Percentiles rank a stretch among this genome's conserved stretches.
phyloP scores from a whole-genome alignment of 23 red algal species.

The Gracilaria caudata region DNA sequence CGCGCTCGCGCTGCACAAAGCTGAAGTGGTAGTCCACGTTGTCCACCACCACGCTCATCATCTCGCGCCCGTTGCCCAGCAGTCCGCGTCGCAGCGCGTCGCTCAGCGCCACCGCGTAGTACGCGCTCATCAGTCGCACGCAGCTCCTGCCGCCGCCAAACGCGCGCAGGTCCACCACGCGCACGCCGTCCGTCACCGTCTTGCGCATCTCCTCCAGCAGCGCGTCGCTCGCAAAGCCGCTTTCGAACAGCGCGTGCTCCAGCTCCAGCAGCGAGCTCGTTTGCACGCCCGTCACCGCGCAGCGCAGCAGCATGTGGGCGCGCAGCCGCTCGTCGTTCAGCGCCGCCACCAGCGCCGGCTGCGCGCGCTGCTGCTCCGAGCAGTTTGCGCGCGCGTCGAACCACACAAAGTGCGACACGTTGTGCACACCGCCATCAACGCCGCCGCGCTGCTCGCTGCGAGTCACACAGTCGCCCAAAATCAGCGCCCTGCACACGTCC shows the following conservation, averaged over 20 bases:
- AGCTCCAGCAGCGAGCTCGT: constrained; percentile 10
- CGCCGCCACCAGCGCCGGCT: background rate
- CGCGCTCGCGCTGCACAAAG: constrained; percentile 7
- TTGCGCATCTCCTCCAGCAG: constrained; percentile 22
- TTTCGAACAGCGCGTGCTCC: background rate
- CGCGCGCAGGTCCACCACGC: background rate
- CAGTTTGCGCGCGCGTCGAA: constrained; percentile 13
- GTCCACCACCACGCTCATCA: background rate
- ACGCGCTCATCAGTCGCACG: constrained; percentile 13
- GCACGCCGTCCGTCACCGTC: background rate
- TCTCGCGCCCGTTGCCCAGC: constrained; percentile 28
- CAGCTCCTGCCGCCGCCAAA: constrained; percentile 19
- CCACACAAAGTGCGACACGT: constrained; percentile 54
- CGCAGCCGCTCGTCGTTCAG: constrained; percentile 30
- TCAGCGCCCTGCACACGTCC: background rate
- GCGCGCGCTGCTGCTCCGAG: background rate
- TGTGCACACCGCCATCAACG: background rate
- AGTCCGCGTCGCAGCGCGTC: constrained; percentile 6
- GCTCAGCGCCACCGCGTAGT: constrained; percentile 33
- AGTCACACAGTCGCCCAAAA: constrained; percentile 16
- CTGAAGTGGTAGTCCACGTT: constrained; percentile 49
- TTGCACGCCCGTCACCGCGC: background rate
- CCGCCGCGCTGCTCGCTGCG: background rate
- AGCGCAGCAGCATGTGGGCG: constrained; percentile 21
- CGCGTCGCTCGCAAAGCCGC: background rate